Evolutionary conservation across 805 yeast species (phyloP).

Genomic region (Teunomyces barrocoloradensis): DNA sequence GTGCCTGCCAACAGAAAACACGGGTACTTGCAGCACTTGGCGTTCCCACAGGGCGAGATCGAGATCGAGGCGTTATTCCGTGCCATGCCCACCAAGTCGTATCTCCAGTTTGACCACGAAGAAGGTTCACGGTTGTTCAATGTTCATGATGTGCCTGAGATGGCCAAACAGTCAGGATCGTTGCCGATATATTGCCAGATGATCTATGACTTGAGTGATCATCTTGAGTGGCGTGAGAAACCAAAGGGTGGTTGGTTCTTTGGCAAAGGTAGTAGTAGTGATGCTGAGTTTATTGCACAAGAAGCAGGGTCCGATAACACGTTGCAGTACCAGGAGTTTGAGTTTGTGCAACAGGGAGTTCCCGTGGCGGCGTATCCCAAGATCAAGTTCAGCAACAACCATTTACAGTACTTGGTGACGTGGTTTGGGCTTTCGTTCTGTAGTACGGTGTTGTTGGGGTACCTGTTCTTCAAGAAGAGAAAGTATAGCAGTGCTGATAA

Average conservation of each 20-base stretch:
- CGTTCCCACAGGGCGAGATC: conserved; percentile 71
- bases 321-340: conserved; percentile 40
- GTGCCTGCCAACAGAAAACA: conserved; percentile 48
- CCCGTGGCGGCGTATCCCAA: conserved; percentile 86
- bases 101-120: conserved; percentile 68
- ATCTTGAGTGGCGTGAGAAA: conserved; percentile 45
- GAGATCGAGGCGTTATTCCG: conserved; percentile 73
- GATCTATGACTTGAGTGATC: conserved; percentile 63
- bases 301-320: conserved; percentile 28
- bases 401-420: conserved; percentile 85
- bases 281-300: conserved; percentile 19
- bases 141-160: conserved; percentile 76
- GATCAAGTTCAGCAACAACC: conserved; percentile 82
- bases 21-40: conserved; percentile 59
- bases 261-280: conserved; percentile 5
- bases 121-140: conserved; percentile 67
- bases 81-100: conserved; percentile 58
- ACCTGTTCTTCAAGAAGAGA: conserved; percentile 28
- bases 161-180: conserved; percentile 66
- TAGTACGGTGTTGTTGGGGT: conserved; percentile 62
- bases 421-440: conserved; percentile 89
- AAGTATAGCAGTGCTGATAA: conserved; percentile 37
- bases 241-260: conserved; percentile 10
- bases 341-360: conserved; percentile 77
- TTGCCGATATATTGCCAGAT: conserved; percentile 78